A percentile compares a stretch with the other conserved stretches of the same genome.
These are phyloP conservation scores for Yamadazyma sp. DNA, from an alignment of 1,139 yeast species.

Conservation along the genomic window DNA sequence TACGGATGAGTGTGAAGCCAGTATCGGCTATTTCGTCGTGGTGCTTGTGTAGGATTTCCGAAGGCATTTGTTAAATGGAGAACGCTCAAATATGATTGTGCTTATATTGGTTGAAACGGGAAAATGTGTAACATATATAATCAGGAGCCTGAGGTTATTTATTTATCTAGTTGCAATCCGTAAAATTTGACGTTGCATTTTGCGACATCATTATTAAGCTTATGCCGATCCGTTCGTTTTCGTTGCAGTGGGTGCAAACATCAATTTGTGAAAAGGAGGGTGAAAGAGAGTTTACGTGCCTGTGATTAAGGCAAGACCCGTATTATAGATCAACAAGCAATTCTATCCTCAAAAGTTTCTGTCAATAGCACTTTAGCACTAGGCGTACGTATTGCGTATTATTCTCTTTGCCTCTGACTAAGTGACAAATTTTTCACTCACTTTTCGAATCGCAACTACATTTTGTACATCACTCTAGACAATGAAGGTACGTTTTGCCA, in stretches of 20 bases:
- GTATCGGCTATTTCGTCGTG: constrained; percentile 40
- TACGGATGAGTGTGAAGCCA: constrained; percentile 47
- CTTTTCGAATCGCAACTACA: constrained; percentile 1
- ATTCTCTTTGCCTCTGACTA: neutral
- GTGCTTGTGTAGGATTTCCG: constrained; percentile 15
- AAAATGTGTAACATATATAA: too few species aligned
- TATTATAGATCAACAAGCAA: neutral
- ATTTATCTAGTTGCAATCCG: neutral
- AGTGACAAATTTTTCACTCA: neutral
- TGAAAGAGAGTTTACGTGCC: too few species aligned
- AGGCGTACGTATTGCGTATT: too few species aligned
- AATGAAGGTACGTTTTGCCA: constrained; percentile 10
- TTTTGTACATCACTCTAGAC: constrained; percentile 1
- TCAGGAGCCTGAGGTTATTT: neutral
- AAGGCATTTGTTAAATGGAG: constrained; percentile 12
- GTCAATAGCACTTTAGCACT: too few species aligned
- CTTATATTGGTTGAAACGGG: too few species aligned
- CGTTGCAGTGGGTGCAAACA: too few species aligned
- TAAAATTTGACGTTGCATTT: neutral
- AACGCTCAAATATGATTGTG: too few species aligned
- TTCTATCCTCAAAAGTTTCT: neutral
- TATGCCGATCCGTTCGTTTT: too few species aligned
- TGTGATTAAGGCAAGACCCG: too few species aligned
- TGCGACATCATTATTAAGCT: neutral
- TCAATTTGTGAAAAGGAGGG: too few species aligned